phyloP scores from a whole-genome alignment of 2,329 filamentous ascomycete species.

The Ceratocystis papillata region DNA sequence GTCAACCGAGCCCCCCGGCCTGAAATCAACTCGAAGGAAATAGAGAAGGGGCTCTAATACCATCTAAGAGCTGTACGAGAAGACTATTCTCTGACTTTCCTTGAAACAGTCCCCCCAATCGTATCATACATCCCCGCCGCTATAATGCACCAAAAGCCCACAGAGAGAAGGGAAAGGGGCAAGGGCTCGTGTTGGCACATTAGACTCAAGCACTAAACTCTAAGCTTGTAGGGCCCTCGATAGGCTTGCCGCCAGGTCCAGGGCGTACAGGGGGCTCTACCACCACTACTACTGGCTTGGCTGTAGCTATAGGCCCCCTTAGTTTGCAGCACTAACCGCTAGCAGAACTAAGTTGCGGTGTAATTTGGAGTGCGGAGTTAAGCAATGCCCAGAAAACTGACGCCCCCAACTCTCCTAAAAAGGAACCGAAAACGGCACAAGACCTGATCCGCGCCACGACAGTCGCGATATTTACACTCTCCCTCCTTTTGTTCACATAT shows the following conservation, averaged over 20 bases:
- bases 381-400: too few relatives aligned
- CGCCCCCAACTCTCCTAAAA: too few relatives aligned
- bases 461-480: too few relatives aligned
- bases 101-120: too few relatives aligned
- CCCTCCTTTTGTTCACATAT: too few relatives aligned
- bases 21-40: neutral
- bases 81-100: too few relatives aligned
- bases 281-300: neutral
- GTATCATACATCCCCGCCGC: too few relatives aligned
- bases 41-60: neutral
- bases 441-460: too few relatives aligned
- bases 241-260: neutral
- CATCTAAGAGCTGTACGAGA: neutral
- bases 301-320: neutral
- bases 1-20: neutral
- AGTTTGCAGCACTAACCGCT: neutral
- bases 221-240: neutral
- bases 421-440: too few relatives aligned
- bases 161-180: neutral
- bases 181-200: neutral
- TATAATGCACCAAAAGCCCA: too few relatives aligned
- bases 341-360: neutral
- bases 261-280: neutral
- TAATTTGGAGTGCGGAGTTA: neutral
- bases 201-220: neutral